phyloP scores from a whole-genome alignment of 768 basidiomycete species.

The Pulveroboletus frians region DNA sequence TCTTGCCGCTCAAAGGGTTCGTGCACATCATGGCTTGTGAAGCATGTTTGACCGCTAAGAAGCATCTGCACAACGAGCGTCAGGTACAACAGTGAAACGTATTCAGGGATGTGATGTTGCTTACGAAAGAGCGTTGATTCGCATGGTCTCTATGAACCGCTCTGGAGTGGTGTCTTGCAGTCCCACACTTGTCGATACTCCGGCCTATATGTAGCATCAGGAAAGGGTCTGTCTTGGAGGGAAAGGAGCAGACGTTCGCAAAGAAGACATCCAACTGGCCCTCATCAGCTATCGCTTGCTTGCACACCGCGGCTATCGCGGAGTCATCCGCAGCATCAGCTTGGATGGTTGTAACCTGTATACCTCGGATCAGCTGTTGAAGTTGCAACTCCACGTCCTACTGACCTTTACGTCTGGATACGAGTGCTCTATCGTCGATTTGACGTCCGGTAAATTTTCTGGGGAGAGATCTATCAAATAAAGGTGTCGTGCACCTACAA shows the following conservation, averaged over 20 bases:
- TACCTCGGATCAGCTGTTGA: constrained; percentile 9
- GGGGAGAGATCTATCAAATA: constrained; percentile 71
- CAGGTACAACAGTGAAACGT: background rate
- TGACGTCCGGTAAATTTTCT: constrained; percentile 65
- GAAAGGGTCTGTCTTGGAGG: background rate
- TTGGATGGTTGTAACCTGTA: constrained; percentile 67
- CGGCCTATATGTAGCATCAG: constrained; percentile 48
- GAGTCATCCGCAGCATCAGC: constrained; percentile 82
- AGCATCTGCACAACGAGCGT: constrained; percentile 50
- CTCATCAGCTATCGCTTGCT: constrained; percentile 71
- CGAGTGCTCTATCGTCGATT: constrained; percentile 55
- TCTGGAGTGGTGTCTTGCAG: constrained; percentile 56
- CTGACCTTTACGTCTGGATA: constrained; percentile 78
- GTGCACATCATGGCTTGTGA: constrained; percentile 74
- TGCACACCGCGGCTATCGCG: constrained; percentile 63
- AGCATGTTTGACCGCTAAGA: constrained; percentile 83
- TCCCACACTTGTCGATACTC: constrained; percentile 42
- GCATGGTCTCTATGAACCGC: constrained; percentile 69
- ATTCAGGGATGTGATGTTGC: constrained; percentile 5
- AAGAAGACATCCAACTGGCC: constrained; percentile 91
- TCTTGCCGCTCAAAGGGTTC: constrained; percentile 65
- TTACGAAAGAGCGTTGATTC: constrained; percentile 69
- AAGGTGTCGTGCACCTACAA: constrained; percentile 65
- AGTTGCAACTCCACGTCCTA: background rate
- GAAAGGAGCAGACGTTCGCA: constrained; percentile 63